Conservation (phyloP, 2,329 filamentous ascomycete genomes). For the Penicillium sp. region DNA sequence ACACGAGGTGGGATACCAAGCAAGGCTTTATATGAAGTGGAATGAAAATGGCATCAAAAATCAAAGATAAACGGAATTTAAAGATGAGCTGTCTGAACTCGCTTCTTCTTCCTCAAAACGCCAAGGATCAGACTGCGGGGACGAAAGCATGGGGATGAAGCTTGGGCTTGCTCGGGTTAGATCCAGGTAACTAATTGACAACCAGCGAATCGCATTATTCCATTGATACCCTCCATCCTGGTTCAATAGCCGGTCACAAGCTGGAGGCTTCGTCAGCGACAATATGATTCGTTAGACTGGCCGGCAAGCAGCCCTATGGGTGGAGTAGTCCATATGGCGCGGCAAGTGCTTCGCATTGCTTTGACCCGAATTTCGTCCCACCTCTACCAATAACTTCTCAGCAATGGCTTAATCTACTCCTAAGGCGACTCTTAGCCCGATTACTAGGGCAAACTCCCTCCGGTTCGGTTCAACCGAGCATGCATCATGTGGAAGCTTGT, state of each 20-base stretch:
- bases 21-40: neutral
- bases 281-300: neutral
- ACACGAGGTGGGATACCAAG: neutral
- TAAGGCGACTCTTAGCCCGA: neutral
- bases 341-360: conserved; percentile 13
- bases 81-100: neutral
- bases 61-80: no score
- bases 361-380: conserved; percentile 7
- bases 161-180: neutral
- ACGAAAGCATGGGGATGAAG: neutral
- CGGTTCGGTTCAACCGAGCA: neutral
- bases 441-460: neutral
- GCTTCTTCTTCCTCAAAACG: neutral
- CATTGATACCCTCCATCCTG: neutral
- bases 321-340: neutral
- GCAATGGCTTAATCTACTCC: neutral
- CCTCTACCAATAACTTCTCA: neutral
- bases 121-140: neutral
- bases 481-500: neutral
- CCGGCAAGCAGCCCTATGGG: neutral
- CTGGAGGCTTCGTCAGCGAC: neutral
- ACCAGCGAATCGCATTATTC: neutral
- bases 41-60: neutral
- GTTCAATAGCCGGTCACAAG: neutral
- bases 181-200: neutral